Conservation (phyloP, 805 yeast species). For the Cyberlindnera xishuangbannaensis region DNA sequence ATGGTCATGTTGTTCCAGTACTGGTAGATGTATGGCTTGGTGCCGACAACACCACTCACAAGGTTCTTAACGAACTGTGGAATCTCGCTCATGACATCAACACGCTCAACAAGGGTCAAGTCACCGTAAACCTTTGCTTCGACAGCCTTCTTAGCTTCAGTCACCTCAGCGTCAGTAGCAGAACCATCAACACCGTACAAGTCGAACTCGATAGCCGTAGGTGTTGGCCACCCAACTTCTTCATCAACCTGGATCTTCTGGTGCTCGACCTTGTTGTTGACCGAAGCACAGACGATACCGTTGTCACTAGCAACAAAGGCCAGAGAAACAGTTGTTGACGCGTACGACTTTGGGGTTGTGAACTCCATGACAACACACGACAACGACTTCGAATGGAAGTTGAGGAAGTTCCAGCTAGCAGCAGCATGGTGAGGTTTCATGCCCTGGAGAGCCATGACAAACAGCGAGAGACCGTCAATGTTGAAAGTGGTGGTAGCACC, state of each 20-base stretch:
- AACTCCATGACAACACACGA: slow-evolving; percentile 91
- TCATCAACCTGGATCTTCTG: slow-evolving; percentile 48
- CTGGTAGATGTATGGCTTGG: slow-evolving; percentile 96
- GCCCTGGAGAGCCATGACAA: slow-evolving; percentile 95
- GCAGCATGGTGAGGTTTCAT: slow-evolving; percentile 99
- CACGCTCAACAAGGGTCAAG: slow-evolving; percentile 73
- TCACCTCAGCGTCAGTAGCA: slow-evolving; percentile 38
- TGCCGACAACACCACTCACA: slow-evolving; percentile 91
- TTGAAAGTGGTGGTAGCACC: slow-evolving; percentile 25
- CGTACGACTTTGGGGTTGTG: slow-evolving; percentile 89
- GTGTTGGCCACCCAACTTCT: slow-evolving; percentile 85
- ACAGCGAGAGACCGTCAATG: slow-evolving; percentile 52
- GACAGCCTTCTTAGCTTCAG: slow-evolving; percentile 30
- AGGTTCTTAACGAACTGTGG: slow-evolving; percentile 91
- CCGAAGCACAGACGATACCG: slow-evolving; percentile 59
- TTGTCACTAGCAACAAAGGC: slow-evolving; percentile 68
- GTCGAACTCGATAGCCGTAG: slow-evolving; percentile 58
- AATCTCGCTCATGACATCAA: slow-evolving; percentile 96
- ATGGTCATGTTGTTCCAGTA: slow-evolving; percentile 62
- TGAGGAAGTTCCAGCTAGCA: slow-evolving; percentile 89
- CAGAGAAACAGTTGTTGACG: slow-evolving; percentile 68
- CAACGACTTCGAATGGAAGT: slow-evolving; percentile 72
- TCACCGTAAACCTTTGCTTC: slow-evolving; percentile 54
- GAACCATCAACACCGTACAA: slow-evolving; percentile 44
- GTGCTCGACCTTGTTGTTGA: slow-evolving; percentile 61